Conservation (phyloP, 2,329 filamentous ascomycete species). For the Aureobasidium sp. region DNA sequence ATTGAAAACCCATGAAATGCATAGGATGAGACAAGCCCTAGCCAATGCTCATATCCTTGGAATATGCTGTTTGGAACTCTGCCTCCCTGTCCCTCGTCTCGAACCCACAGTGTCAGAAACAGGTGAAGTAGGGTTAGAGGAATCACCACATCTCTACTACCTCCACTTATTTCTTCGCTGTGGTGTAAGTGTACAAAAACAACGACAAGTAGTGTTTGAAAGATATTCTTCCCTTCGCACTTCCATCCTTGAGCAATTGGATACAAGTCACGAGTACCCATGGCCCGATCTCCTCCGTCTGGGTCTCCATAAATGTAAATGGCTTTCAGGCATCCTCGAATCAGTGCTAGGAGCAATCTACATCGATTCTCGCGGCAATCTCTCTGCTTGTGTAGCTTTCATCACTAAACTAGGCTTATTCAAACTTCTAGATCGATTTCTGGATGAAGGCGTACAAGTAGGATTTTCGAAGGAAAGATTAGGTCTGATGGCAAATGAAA, state of each 20-base stretch:
- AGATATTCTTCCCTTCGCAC: conserved; percentile 57
- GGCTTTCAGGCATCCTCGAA: conserved; percentile 88
- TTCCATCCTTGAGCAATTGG: conserved; percentile 58
- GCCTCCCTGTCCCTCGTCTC: conserved; percentile 37
- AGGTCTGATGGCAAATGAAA: conserved; percentile 60
- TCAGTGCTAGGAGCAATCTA: conserved; percentile 84
- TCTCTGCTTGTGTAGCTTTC: conserved; percentile 66
- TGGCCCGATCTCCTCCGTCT: conserved; percentile 78
- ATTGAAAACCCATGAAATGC: conserved; percentile 70
- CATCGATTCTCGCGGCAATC: conserved; percentile 74
- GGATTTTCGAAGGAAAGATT: conserved; percentile 74
- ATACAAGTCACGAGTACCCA: conserved; percentile 66
- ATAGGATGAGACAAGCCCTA: conserved; percentile 76
- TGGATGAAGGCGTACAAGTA: conserved; percentile 61
- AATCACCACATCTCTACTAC: conserved; percentile 20
- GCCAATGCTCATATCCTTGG: conserved; percentile 86
- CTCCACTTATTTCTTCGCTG: conserved; percentile 36
- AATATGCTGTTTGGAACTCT: conserved; percentile 74
- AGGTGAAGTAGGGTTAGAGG: conserved; percentile 21
- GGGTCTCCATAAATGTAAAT: conserved; percentile 65
- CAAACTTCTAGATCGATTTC: conserved; percentile 64
- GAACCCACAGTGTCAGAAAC: background rate
- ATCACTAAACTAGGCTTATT: conserved; percentile 72
- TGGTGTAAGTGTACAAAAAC: conserved; percentile 48
- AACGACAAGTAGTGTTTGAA: conserved; percentile 49